Percentiles rank a stretch among this genome's conserved stretches.
phyloP scores from a whole-genome alignment of 768 basidiomycete genomes.

The Termitomyces sp. region DNA sequence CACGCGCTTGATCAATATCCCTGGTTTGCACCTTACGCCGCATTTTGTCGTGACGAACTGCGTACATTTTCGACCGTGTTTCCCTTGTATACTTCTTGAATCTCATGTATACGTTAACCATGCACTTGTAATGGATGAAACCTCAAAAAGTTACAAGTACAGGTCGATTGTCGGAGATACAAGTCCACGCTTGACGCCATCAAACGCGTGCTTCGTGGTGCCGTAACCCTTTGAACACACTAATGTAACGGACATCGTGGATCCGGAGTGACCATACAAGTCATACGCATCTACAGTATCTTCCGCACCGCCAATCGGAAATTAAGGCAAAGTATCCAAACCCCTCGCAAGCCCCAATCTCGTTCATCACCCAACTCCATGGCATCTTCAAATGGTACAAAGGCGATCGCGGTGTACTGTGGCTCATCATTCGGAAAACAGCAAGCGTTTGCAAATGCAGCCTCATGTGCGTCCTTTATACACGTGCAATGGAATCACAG shows the following conservation, averaged over 20 bases:
- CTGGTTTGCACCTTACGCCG: not conserved
- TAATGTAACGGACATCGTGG: not conserved
- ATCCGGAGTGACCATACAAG: not conserved
- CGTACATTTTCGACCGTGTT: not conserved
- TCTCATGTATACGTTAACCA: not conserved
- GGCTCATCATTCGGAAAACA: conserved; percentile 67
- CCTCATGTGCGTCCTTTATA: conserved; percentile 48
- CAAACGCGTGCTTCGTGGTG: not conserved
- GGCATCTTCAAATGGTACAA: not conserved
- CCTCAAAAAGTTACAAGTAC: not conserved
- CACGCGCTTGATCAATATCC: too few species aligned
- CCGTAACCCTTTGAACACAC: too few species aligned
- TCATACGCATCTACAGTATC: not conserved
- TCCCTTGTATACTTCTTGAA: not conserved
- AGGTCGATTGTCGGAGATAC: not conserved
- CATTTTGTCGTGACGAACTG: not conserved
- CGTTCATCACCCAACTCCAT: not conserved
- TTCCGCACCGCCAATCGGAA: not conserved
- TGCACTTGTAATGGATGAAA: not conserved
- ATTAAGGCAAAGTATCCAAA: not conserved
- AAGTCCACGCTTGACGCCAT: not conserved
- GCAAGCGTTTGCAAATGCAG: conserved; percentile 60
- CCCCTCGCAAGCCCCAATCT: too few species aligned
- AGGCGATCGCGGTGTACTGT: conserved; percentile 73
- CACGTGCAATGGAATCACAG: not conserved